Evolutionary conservation across 768 basidiomycete species (phyloP).

Genomic region (Lactarius hatsudake): DNA sequence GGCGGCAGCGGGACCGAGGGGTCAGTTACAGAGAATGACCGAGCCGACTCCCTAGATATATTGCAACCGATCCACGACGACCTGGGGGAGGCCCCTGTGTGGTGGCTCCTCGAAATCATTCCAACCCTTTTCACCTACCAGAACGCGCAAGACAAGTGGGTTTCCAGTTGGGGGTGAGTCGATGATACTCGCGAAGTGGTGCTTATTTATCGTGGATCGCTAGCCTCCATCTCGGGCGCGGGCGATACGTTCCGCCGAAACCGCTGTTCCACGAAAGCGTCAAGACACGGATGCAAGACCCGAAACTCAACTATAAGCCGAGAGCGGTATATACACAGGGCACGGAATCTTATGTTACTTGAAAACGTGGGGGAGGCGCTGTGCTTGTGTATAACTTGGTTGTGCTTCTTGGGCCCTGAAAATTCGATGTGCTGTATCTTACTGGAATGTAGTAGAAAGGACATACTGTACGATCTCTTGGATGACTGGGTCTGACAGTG

Average conservation of each 20-base stretch:
- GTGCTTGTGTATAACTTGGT: background rate
- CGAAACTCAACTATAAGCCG: conserved; percentile 53
- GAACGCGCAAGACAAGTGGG: conserved; percentile 54
- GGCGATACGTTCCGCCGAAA: conserved; percentile 46
- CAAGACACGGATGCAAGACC: conserved; percentile 50
- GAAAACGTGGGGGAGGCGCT: conserved; percentile 5
- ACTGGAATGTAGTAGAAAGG: background rate
- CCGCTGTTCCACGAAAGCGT: conserved; percentile 68
- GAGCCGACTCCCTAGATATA: conserved; percentile 34
- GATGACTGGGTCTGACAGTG: too few relatives aligned
- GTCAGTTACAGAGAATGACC: too few relatives aligned
- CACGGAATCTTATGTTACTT: conserved; percentile 48
- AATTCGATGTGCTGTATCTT: background rate
- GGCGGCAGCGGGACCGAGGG: too few relatives aligned
- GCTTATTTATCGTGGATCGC: background rate
- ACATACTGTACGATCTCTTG: too few relatives aligned
- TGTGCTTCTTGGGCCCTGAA: background rate
- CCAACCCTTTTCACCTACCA: conserved; percentile 56
- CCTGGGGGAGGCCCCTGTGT: conserved; percentile 43
- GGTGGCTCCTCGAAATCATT: conserved; percentile 72
- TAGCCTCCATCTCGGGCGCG: conserved; percentile 56
- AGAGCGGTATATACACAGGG: conserved; percentile 49
- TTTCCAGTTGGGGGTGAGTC: conserved; percentile 52
- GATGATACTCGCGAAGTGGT: background rate
- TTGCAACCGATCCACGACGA: conserved; percentile 53